A percentile compares a stretch with the other conserved stretches of the same genome.
These are phyloP conservation scores for Cladobotryum protrusum DNA, from an alignment of 2,329 filamentous ascomycete species.

Conservation along the genomic window DNA sequence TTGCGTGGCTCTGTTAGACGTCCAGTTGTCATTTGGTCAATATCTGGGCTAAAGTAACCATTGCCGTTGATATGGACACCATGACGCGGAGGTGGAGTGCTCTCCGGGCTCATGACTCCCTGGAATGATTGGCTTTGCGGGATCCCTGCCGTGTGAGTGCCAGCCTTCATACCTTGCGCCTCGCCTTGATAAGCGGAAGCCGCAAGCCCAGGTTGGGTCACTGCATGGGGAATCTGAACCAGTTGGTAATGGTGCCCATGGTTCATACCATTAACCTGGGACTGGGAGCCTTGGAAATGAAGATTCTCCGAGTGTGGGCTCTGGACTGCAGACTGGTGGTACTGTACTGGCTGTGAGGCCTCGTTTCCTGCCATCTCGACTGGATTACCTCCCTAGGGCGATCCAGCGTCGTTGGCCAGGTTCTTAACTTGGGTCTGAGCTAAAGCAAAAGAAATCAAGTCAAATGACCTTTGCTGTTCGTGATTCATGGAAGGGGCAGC, in stretches of 20 bases:
- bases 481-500: not conserved
- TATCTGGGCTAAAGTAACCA: slow-evolving; percentile 11
- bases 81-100: not conserved
- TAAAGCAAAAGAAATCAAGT: slow-evolving; percentile 3
- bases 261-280: not conserved
- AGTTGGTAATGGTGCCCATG: not conserved
- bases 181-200: not conserved
- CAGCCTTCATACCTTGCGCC: not conserved
- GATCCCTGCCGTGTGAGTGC: not conserved
- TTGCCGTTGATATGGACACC: not conserved
- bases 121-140: slow-evolving; percentile 15
- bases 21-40: slow-evolving; percentile 2
- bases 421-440: slow-evolving; percentile 8
- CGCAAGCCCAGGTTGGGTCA: not conserved
- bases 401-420: slow-evolving; percentile 5
- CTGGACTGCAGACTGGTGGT: not conserved
- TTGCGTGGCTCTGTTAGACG: slow-evolving; percentile 36
- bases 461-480: not conserved
- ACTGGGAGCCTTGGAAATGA: not conserved
- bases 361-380: not conserved
- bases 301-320: not conserved
- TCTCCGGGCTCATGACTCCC: not conserved
- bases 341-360: not conserved
- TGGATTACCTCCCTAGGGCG: slow-evolving; percentile 15
- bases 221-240: not conserved